phyloP scores from a whole-genome alignment of 2,329 filamentous ascomycete species.

The Aureobasidium leucospermi region DNA sequence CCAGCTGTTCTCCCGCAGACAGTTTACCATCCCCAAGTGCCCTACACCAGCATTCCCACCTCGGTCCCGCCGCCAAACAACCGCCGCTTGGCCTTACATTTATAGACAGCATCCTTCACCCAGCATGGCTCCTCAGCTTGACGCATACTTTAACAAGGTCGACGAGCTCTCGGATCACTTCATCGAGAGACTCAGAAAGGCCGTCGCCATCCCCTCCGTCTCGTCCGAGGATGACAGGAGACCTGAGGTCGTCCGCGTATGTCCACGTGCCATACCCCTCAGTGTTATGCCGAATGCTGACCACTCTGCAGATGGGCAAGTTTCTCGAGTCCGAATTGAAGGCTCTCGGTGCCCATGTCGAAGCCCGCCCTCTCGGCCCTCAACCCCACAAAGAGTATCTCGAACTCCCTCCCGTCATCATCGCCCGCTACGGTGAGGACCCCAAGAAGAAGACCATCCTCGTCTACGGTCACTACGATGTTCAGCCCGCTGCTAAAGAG shows the following conservation, averaged over 20 bases:
- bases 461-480: conserved; percentile 97
- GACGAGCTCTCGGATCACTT: conserved; percentile 72
- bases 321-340: conserved; percentile 80
- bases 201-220: conserved; percentile 92
- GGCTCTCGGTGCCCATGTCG: conserved; percentile 74
- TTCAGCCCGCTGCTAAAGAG: conserved; percentile 86
- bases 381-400: conserved; percentile 87
- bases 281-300: neutral
- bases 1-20: conserved; percentile 2
- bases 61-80: neutral
- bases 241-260: conserved; percentile 76
- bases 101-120: conserved; percentile 31
- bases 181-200: conserved; percentile 82
- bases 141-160: conserved; percentile 89
- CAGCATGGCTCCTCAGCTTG: conserved; percentile 79
- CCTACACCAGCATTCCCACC: neutral
- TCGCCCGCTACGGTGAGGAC: conserved; percentile 88
- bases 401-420: conserved; percentile 83
- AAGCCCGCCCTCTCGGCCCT: conserved; percentile 80
- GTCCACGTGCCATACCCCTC: conserved; percentile 15
- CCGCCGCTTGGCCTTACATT: conserved; percentile 25
- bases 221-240: conserved; percentile 85
- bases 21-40: neutral
- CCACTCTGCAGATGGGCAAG: conserved; percentile 66
- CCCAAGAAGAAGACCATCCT: conserved; percentile 90